These are phyloP conservation scores for Tuber umbilicatum DNA, from an alignment of 495 filamentous ascomycete species.

Conservation along the genomic window DNA sequence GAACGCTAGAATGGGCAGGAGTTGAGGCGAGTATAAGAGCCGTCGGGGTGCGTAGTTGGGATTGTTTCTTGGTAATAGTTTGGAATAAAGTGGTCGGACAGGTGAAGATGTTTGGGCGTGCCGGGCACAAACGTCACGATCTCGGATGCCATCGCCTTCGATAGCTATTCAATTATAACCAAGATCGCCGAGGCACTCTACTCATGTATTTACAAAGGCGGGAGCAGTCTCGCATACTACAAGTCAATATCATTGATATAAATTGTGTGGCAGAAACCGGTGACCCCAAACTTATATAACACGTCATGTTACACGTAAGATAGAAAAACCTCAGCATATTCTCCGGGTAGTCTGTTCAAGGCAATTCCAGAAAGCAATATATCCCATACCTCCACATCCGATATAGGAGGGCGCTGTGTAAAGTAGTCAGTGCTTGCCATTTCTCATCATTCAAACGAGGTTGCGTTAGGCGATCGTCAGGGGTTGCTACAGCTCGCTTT, in stretches of 20 bases:
- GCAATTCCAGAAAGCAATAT: too few species aligned
- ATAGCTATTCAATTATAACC: conserved; percentile 70
- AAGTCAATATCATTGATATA: neutral
- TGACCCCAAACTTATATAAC: conserved; percentile 42
- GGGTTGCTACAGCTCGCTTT: too few species aligned
- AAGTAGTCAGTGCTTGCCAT: too few species aligned
- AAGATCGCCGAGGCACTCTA: conserved; percentile 64
- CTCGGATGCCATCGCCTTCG: conserved; percentile 62
- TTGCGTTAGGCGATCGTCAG: too few species aligned
- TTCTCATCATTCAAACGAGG: too few species aligned
- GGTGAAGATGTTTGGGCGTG: neutral
- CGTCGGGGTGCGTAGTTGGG: neutral
- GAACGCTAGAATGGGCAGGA: too few species aligned
- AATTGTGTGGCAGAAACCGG: neutral
- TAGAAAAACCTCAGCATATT: too few species aligned
- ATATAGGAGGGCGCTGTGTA: too few species aligned
- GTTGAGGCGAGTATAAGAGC: too few species aligned
- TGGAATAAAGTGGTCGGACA: neutral
- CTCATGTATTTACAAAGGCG: conserved; percentile 75
- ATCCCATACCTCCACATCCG: too few species aligned
- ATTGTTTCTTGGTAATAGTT: neutral
- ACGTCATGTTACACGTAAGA: too few species aligned
- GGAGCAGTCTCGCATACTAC: conserved; percentile 65
- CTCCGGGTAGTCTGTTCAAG: too few species aligned
- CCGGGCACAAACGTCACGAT: conserved; percentile 67